Evolutionary conservation across 768 basidiomycete genomes (phyloP), one percentile per base, ranked within the genome.

Genomic region (Hericium coralloides): DNA sequence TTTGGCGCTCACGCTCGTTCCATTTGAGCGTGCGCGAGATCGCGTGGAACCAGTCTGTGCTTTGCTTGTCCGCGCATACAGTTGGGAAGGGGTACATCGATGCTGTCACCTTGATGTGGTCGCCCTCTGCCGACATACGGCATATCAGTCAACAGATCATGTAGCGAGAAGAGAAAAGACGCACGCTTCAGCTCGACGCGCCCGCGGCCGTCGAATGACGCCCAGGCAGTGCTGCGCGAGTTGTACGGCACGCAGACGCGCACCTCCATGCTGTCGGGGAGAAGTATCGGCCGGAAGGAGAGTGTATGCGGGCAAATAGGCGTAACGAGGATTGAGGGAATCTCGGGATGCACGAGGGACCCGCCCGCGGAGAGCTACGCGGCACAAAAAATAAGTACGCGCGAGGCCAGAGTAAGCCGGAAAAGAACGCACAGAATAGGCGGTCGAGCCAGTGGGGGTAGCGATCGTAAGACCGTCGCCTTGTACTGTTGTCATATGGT

Each of bases 161-260:
- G 15, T 18, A 12, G n/a, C 8, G 12, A 45, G 43, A 5, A 9
- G 50, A 36, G 39, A 25, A 14, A 53, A 57, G 4, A 77, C 92
- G 67, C 66, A 95, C 95, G 97, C 72, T 90, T 90, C 22, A 98
- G 76, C 72, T 99, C 97, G 12, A 99, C 89, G 37, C 97, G 82
- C 1, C 97, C 97, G 48, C 97, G 84, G 20, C 97, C 97, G 66
- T 99, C 97, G 68, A 99, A 99, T 20, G 92, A 95, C 9, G 91
- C 97, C 97, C 97, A 99, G 8, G 97, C 97, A 0, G 95, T 99
- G 66, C 93, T 95, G 48, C 97, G 78, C 22, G 94, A 97, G 70
- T 98, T 98, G 75, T 92, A 98, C 9, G 97, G 97, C n/a, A 99
- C 97, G 64, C 95, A 98, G 37, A 99, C 92, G 4, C 97, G 85